Evolutionary conservation across 176 grass and related monocot genomes (phyloP).

Genomic region (Aegilops speltoides): DNA sequence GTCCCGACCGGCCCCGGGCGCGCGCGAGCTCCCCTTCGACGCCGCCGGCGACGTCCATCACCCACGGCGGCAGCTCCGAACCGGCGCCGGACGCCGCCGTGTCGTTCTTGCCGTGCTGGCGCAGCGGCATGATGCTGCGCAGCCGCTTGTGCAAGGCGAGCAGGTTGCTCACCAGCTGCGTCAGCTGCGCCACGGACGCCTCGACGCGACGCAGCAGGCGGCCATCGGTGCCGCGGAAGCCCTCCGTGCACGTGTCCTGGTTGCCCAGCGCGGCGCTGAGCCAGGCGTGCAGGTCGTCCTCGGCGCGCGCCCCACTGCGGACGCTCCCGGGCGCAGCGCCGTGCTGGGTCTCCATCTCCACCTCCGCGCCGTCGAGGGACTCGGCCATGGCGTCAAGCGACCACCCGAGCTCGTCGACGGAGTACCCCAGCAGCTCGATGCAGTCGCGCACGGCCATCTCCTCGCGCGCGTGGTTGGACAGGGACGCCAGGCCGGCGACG

Average conservation of each 20-base stretch:
- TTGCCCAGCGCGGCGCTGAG: conserved; percentile 79
- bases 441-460: conserved; percentile 88
- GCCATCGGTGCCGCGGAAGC: conserved; percentile 68
- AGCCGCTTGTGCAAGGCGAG: conserved; percentile 73
- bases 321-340: neutral
- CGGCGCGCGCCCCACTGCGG: conserved; percentile 18
- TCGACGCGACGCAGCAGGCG: conserved; percentile 49
- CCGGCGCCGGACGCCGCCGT: neutral
- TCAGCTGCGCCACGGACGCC: conserved; percentile 47
- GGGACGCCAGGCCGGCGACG: conserved; percentile 42
- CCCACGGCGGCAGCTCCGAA: conserved; percentile 62
- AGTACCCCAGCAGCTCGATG: conserved; percentile 78
- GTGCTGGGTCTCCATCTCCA: neutral
- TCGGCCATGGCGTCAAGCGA: conserved; percentile 61
- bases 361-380: neutral
- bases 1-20: neutral
- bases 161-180: conserved; percentile 84
- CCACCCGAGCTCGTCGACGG: conserved; percentile 83
- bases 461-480: conserved; percentile 51
- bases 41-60: conserved; percentile 33
- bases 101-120: conserved; percentile 19
- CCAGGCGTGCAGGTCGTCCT: conserved; percentile 69
- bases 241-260: conserved; percentile 85
- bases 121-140: conserved; percentile 53
- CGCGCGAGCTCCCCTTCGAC: neutral